Conservation (phyloP, 1,284 basidiomycete species). For the Pterulicium gracile region DNA sequence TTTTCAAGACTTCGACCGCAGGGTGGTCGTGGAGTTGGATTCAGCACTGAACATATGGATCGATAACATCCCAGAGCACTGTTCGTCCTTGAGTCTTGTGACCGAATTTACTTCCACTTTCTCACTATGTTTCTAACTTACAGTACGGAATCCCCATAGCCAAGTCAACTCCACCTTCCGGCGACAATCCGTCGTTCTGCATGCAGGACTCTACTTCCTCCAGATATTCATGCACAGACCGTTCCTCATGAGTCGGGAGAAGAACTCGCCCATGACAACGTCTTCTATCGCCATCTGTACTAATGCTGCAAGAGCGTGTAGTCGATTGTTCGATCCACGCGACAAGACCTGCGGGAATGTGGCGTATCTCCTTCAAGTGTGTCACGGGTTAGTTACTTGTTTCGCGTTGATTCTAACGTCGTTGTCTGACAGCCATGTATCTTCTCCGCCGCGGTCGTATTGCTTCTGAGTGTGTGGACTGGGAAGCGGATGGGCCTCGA, state of each 20-base stretch:
- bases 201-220: constrained; percentile 58
- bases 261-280: constrained; percentile 44
- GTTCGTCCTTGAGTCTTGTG: too few relatives aligned
- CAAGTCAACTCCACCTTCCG: constrained; percentile 48
- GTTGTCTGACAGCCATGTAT: too few relatives aligned
- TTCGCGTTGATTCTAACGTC: constrained; percentile 23
- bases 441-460: constrained; percentile 48
- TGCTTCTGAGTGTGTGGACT: constrained; percentile 68
- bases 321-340: constrained; percentile 57
- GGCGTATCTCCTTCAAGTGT: constrained; percentile 36
- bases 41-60: constrained; percentile 38
- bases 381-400: constrained; percentile 9
- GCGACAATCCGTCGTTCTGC: constrained; percentile 59
- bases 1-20: constrained; percentile 35
- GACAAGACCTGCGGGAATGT: constrained; percentile 19
- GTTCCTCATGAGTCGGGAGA: constrained; percentile 63
- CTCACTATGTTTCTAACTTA: too few relatives aligned
- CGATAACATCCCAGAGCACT: constrained; percentile 50
- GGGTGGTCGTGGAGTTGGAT: constrained; percentile 35
- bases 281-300: constrained; percentile 21
- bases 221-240: constrained; percentile 76
- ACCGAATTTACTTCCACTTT: too few relatives aligned
- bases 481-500: constrained; percentile 45
- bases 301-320: constrained; percentile 46
- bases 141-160: constrained; percentile 68